Evolutionary conservation across 2,329 filamentous ascomycete species (phyloP).

Genomic region (Talaromyces sp.): DNA sequence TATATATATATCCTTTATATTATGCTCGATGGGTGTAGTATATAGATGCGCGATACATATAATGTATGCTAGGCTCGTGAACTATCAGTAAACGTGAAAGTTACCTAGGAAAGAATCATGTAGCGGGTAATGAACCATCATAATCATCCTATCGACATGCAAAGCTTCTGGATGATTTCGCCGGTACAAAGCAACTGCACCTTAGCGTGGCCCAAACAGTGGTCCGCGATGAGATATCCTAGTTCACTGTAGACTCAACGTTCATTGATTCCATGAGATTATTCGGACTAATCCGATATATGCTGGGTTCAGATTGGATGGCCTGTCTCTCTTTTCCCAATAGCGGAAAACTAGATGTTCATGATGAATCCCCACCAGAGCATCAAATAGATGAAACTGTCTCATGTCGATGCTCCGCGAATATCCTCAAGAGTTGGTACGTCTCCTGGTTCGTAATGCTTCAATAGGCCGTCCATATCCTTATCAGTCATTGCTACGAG

Average conservation of each 20-base stretch:
- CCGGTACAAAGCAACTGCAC: too few species aligned
- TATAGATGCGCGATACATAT: not conserved
- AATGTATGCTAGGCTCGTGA: not conserved
- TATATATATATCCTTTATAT: not conserved
- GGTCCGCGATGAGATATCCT: not conserved
- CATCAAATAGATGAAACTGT: not conserved
- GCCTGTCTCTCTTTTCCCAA: not conserved
- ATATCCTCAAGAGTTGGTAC: conserved; percentile 39
- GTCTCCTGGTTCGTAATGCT: conserved; percentile 58
- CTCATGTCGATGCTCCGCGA: conserved; percentile 20
- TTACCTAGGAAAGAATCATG: not conserved
- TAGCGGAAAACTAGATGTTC: not conserved
- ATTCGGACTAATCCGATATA: not conserved
- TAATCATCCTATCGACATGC: not conserved
- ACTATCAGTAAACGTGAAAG: too few species aligned
- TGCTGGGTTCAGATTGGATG: not conserved
- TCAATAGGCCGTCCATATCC: conserved; percentile 78
- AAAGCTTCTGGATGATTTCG: not conserved
- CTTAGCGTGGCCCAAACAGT: too few species aligned
- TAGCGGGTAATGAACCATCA: not conserved
- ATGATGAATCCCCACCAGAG: not conserved
- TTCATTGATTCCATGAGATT: not conserved
- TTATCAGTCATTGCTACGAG: conserved; percentile 76
- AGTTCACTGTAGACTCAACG: too few species aligned
- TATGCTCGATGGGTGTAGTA: not conserved